These are phyloP conservation scores for Wallemia mellicola DNA, from an alignment of 1,284 basidiomycete species.

Conservation along the genomic window DNA sequence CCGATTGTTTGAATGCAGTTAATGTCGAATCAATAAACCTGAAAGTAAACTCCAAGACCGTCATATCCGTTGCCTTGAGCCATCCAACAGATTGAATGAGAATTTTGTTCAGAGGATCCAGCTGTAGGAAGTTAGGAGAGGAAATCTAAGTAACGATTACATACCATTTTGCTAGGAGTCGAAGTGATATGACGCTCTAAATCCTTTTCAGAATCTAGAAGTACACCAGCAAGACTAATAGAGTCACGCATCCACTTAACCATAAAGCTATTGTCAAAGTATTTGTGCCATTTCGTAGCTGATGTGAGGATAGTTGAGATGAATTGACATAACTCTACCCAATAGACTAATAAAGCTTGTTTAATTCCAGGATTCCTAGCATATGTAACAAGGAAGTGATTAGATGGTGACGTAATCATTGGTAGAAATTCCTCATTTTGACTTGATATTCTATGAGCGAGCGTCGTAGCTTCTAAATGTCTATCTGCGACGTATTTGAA, in stretches of 20 bases:
- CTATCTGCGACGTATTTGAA: background rate
- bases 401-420: background rate
- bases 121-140: background rate
- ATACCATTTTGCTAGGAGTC: background rate
- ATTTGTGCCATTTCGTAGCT: background rate
- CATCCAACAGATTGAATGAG: background rate
- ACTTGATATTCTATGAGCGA: background rate
- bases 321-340: background rate
- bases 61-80: background rate
- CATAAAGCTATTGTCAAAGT: background rate
- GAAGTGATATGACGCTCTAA: background rate
- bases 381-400: background rate
- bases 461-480: background rate
- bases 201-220: background rate
- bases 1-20: background rate
- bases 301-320: background rate
- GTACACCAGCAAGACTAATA: background rate
- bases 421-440: background rate
- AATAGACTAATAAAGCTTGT: background rate
- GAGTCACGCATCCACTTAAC: background rate
- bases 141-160: background rate
- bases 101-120: background rate
- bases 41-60: background rate
- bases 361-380: background rate
- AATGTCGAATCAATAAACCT: background rate